Percentiles rank a stretch among this genome's conserved stretches.
Conservation (phyloP, 2,329 filamentous ascomycete genomes). For the Aspergillus sp. region DNA sequence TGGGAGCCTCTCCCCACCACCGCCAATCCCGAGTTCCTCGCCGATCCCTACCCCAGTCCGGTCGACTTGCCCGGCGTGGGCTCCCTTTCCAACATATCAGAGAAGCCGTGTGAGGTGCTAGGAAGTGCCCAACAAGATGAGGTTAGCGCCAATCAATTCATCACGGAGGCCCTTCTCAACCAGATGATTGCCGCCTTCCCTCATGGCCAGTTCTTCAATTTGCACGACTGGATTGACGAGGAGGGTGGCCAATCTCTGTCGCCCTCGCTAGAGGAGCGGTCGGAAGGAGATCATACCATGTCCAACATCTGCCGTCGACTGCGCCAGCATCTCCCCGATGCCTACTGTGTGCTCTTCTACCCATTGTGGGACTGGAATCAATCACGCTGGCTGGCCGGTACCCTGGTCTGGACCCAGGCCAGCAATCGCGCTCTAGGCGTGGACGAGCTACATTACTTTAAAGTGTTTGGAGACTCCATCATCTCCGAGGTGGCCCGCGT, state of each 20-base stretch:
- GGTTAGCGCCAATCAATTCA: neutral
- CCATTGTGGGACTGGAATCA: constrained; percentile 36
- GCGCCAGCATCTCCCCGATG: constrained; percentile 19
- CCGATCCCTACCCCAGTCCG: constrained; percentile 16
- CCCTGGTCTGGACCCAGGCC: constrained; percentile 27
- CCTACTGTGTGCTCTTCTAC: constrained; percentile 29
- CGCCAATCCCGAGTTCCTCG: constrained; percentile 18
- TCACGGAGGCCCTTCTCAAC: constrained; percentile 22
- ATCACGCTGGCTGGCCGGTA: constrained; percentile 34
- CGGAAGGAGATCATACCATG: neutral
- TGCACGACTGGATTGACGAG: constrained; percentile 12
- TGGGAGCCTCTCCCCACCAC: constrained; percentile 26
- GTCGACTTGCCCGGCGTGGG: constrained; percentile 17
- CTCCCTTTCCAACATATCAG: constrained; percentile 15
- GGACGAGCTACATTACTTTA: constrained; percentile 36
- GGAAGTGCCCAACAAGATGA: constrained; percentile 17
- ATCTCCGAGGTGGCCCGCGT: constrained; percentile 41
- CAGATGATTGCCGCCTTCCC: constrained; percentile 25
- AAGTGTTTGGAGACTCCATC: constrained; percentile 37
- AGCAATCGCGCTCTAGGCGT: constrained; percentile 20
- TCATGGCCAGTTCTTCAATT: constrained; percentile 27
- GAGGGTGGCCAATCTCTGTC: neutral
- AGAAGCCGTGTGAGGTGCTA: constrained; percentile 22
- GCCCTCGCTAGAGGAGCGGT: neutral
- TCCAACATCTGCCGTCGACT: constrained; percentile 16